Conservation (phyloP, 768 basidiomycete species). For the Pleurotus sapidus region DNA sequence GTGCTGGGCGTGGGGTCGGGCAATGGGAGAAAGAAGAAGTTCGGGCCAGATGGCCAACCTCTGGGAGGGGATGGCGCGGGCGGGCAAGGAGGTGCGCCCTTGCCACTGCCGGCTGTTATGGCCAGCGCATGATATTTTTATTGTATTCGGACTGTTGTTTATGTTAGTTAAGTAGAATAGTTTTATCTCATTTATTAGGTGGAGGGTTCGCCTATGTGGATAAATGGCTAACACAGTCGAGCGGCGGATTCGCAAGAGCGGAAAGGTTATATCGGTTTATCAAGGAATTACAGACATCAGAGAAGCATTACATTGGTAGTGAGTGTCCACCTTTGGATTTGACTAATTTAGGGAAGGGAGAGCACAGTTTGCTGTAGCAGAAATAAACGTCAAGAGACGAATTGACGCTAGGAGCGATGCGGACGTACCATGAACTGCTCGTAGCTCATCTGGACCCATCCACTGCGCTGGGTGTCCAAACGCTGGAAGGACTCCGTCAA, state of each 20-base stretch:
- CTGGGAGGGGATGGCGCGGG: not conserved
- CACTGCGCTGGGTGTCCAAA: constrained; percentile 72
- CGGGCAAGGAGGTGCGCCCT: not conserved
- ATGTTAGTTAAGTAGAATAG: no score
- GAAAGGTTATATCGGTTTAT: no score
- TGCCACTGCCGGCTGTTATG: not conserved
- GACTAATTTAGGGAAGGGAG: constrained; percentile 1
- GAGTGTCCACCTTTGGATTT: not conserved
- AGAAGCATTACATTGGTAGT: no score
- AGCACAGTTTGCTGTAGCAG: not conserved
- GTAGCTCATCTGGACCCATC: constrained; percentile 76
- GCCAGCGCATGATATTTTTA: not conserved
- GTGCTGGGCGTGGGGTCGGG: constrained; percentile 38
- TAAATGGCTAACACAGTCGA: no score
- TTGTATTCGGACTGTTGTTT: no score
- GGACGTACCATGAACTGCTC: constrained; percentile 69
- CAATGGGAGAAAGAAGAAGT: constrained; percentile 48
- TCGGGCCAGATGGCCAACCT: not conserved
- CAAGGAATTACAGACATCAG: no score
- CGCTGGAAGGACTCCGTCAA: constrained; percentile 79
- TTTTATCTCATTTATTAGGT: no score
- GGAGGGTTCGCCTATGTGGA: no score
- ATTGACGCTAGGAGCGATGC: not conserved
- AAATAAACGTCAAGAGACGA: no score
- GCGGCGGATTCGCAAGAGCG: no score